A percentile compares a stretch with the other conserved stretches of the same genome.
phyloP scores from a whole-genome alignment of 345 rosid genomes.

The Nephelium lappaceum region DNA sequence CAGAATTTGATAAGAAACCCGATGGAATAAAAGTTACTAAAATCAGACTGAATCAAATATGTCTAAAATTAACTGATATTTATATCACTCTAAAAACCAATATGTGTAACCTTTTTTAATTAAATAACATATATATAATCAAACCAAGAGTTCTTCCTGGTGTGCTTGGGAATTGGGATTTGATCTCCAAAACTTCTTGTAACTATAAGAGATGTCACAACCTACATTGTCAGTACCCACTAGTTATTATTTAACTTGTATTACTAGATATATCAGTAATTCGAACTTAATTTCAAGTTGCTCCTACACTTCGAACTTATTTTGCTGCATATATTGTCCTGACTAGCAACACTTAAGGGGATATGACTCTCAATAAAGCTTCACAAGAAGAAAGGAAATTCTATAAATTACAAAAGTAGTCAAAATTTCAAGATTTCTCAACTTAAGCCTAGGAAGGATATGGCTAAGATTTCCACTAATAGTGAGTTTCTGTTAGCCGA shows the following conservation, averaged over 20 bases:
- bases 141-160: neutral
- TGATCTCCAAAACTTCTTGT: neutral
- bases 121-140: neutral
- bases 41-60: neutral
- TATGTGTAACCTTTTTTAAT: no score
- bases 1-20: no score
- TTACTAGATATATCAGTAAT: neutral
- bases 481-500: neutral
- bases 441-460: no score
- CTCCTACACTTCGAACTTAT: neutral
- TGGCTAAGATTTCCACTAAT: no score
- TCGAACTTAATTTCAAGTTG: neutral
- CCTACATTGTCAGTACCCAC: neutral
- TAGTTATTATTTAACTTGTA: neutral
- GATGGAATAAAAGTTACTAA: no score
- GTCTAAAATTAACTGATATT: neutral
- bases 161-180: neutral
- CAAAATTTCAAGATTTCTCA: neutral
- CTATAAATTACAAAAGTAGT: neutral
- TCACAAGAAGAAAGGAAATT: neutral
- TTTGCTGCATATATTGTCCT: neutral
- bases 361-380: neutral
- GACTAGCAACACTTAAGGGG: slow-evolving; percentile 9
- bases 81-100: neutral
- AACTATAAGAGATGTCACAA: neutral